Conservation (phyloP, 495 filamentous ascomycete species). For the Halenospora varia region DNA sequence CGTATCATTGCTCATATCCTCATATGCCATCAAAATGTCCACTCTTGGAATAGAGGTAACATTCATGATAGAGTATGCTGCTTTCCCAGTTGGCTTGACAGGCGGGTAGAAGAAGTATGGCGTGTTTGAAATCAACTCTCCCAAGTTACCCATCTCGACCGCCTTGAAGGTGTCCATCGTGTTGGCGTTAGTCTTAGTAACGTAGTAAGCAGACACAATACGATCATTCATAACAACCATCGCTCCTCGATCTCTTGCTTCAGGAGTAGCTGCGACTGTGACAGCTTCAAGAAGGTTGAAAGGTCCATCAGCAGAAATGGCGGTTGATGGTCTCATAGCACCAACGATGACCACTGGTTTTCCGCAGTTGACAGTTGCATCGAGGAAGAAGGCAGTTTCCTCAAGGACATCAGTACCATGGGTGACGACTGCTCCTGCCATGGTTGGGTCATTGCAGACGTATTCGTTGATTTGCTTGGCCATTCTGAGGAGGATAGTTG, state of each 20-base stretch:
- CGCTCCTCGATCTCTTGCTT: conserved; percentile 34
- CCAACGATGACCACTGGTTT: conserved; percentile 47
- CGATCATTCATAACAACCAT: conserved; percentile 51
- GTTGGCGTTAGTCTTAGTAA: conserved; percentile 50
- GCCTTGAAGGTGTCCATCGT: conserved; percentile 47
- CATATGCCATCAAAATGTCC: conserved; percentile 28
- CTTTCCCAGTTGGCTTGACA: conserved; percentile 31
- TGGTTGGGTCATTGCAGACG: conserved; percentile 37
- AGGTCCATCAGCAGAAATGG: conserved; percentile 47
- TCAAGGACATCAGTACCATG: conserved; percentile 50
- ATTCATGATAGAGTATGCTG: conserved; percentile 24
- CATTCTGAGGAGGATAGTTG: conserved; percentile 38
- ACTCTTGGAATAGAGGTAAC: conserved; percentile 33
- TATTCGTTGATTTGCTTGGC: conserved; percentile 34
- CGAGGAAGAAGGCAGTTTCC: conserved; percentile 48
- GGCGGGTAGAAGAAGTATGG: conserved; percentile 40
- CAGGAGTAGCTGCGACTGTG: conserved; percentile 35
- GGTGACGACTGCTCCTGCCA: conserved; percentile 43
- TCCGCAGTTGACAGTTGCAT: conserved; percentile 39
- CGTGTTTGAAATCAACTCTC: conserved; percentile 34
- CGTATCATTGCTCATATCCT: conserved; percentile 34
- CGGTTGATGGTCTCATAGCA: conserved; percentile 46
- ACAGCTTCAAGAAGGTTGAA: conserved; percentile 47
- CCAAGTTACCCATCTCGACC: conserved; percentile 36
- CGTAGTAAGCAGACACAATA: conserved; percentile 42